Base-by-base conservation (phyloP, 441 rosid genomes). In the Pelargonium myrrhifolium region DNA sequence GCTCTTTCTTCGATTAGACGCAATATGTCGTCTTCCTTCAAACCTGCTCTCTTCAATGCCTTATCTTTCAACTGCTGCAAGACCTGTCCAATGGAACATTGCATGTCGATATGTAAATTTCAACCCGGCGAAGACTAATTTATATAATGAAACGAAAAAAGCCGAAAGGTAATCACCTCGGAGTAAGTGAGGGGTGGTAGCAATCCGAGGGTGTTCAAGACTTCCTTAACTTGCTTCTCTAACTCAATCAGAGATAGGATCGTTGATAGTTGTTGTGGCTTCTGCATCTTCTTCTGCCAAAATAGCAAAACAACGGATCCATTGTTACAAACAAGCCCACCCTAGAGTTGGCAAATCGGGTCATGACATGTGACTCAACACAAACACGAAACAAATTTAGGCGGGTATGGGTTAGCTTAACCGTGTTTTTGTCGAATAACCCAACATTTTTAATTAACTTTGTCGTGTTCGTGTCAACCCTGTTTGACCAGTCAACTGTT, bases 211-310 rank as follows among this genome's bases (percentile, higher is more conserved):
- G 86, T 74, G 47, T 73, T 68, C 67, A 93, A 72, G 45, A 89
- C 87, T 69, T 65, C 77, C 70, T 78, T 83, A 11, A 86, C 84
- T 83, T 83, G 86, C 60, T 74, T 84, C 76, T 83, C 85, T 0
- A 89, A 56, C 73, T 84, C 92, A 53, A 39, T 45, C 15, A 93
- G 90, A 66, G 93, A 89, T 17, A 72, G 83, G 70, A 86, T 70
- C 68, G 80, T 43, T 0, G 89, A 80, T 74, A 80, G 22, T 66
- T 81, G 75, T 24, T 80, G 81, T 68, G 87, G 89, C 74, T 85
- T 89, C 73, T 83, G 88, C 66, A 76, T 86, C 82, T 86, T 88
- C 82, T 89, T 93, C 97, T 89, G 92, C 4, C 12, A 65, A 71
- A 65, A 24, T 65, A 39, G 20, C 4, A 45, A 64, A 42, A 35